Percentiles rank a stretch among this genome's conserved stretches.
Evolutionary conservation across 192 early-diverging fungal genomes (phyloP).

Genomic region (Linnemannia elongata): DNA sequence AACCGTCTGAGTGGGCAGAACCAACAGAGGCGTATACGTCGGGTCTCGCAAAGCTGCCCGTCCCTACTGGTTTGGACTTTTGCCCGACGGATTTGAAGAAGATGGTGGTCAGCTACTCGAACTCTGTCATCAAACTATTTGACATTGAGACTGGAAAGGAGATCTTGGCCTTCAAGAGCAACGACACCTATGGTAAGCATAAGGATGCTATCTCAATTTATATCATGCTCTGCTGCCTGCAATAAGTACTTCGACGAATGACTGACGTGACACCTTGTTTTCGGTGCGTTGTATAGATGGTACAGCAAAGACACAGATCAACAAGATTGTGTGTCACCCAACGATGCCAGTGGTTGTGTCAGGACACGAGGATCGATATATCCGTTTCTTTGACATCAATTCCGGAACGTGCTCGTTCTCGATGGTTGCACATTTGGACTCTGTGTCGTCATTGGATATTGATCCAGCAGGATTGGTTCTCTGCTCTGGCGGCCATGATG

Average conservation of each 20-base stretch:
- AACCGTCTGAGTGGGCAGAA: conserved; percentile 27
- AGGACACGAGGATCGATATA: conserved; percentile 81
- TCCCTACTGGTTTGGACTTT: conserved; percentile 80
- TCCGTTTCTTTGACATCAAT: conserved; percentile 83
- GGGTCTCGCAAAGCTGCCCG: conserved; percentile 44
- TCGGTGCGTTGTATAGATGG: conserved; percentile 47
- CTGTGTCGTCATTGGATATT: conserved; percentile 75
- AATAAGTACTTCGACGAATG: neutral
- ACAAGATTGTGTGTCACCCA: conserved; percentile 79
- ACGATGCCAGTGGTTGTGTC: conserved; percentile 79
- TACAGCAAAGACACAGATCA: conserved; percentile 78
- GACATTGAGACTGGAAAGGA: conserved; percentile 85
- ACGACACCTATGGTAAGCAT: conserved; percentile 66
- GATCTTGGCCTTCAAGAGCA: conserved; percentile 67
- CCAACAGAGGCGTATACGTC: conserved; percentile 45
- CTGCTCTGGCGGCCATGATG: conserved; percentile 73
- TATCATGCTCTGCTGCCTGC: too few species aligned
- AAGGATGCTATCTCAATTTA: neutral
- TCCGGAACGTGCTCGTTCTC: conserved; percentile 71
- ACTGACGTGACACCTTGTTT: neutral
- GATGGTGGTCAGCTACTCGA: conserved; percentile 75
- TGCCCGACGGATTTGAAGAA: conserved; percentile 68
- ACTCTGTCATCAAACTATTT: conserved; percentile 75
- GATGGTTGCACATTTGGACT: conserved; percentile 79
- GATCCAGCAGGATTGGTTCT: conserved; percentile 72